Conservation (phyloP, 495 filamentous ascomycete species). For the Podospora fimiseda region DNA sequence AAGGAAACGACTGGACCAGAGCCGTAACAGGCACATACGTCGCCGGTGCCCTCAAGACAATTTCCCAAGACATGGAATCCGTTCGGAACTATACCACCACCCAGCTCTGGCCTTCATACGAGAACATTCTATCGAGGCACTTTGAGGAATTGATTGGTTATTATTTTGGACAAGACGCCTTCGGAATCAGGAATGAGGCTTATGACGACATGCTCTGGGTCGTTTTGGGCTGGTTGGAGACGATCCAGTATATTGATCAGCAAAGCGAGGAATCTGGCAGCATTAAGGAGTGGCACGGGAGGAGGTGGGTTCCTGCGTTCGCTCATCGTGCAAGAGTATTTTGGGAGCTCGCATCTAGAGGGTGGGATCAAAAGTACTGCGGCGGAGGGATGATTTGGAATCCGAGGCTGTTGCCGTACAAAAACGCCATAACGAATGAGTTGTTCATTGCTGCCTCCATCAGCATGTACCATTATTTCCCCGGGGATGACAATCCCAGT, state of each 20-base stretch:
- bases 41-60: slow-evolving; percentile 57
- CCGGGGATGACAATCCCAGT: slow-evolving; percentile 65
- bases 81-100: slow-evolving; percentile 10
- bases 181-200: slow-evolving; percentile 69
- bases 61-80: slow-evolving; percentile 43
- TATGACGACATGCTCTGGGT: slow-evolving; percentile 99
- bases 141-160: slow-evolving; percentile 68
- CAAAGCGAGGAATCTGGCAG: slow-evolving; percentile 32
- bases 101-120: slow-evolving; percentile 42
- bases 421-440: slow-evolving; percentile 97
- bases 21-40: slow-evolving; percentile 81
- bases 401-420: slow-evolving; percentile 75
- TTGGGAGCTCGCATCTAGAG: slow-evolving; percentile 70
- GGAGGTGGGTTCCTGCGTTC: slow-evolving; percentile 68
- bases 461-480: slow-evolving; percentile 86
- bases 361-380: slow-evolving; percentile 80
- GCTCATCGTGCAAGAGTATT: slow-evolving; percentile 85
- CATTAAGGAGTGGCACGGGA: slow-evolving; percentile 59
- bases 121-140: slow-evolving; percentile 76
- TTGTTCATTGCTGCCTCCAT: slow-evolving; percentile 79
- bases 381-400: slow-evolving; percentile 93
- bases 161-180: slow-evolving; percentile 82
- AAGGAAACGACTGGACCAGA: slow-evolving; percentile 88
- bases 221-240: slow-evolving; percentile 85
- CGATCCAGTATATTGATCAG: slow-evolving; percentile 63